phyloP scores from a whole-genome alignment of 1,139 yeast species.

The Ashbya aceris region DNA sequence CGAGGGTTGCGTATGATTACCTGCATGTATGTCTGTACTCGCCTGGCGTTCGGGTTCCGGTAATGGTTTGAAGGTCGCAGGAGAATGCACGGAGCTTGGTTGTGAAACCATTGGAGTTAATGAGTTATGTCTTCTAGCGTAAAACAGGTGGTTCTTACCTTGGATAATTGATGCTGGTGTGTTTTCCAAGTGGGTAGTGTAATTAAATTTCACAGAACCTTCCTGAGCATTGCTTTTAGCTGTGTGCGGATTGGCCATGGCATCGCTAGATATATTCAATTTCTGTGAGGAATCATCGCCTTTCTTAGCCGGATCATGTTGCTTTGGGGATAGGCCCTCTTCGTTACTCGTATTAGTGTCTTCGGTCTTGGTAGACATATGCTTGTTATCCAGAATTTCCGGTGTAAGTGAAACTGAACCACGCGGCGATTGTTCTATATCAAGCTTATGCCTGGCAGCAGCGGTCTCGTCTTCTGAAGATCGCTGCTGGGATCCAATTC shows the following conservation, averaged over 20 bases:
- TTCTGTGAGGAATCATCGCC: no score
- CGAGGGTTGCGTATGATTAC: neutral
- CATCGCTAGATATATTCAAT: neutral
- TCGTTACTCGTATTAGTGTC: neutral
- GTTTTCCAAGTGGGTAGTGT: slow-evolving; percentile 5
- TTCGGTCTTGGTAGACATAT: neutral
- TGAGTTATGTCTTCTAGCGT: slow-evolving; percentile 21
- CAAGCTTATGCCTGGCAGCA: neutral
- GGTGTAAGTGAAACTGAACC: slow-evolving; percentile 1
- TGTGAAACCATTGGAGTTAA: slow-evolving; percentile 26
- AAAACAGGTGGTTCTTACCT: slow-evolving; percentile 16
- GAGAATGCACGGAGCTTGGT: slow-evolving; percentile 12
- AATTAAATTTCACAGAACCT: neutral
- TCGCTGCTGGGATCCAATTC: neutral
- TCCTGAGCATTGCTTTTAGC: neutral
- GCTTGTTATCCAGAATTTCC: neutral
- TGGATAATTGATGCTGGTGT: slow-evolving; percentile 19
- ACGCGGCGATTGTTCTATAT: neutral
- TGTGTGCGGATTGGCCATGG: neutral
- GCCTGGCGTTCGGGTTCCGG: neutral
- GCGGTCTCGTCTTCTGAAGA: neutral
- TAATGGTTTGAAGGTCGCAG: neutral
- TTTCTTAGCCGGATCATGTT: neutral
- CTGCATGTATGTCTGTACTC: neutral
- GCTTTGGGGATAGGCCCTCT: neutral